phyloP scores from a whole-genome alignment of 768 basidiomycete genomes.

The Tephrocybe rancida region DNA sequence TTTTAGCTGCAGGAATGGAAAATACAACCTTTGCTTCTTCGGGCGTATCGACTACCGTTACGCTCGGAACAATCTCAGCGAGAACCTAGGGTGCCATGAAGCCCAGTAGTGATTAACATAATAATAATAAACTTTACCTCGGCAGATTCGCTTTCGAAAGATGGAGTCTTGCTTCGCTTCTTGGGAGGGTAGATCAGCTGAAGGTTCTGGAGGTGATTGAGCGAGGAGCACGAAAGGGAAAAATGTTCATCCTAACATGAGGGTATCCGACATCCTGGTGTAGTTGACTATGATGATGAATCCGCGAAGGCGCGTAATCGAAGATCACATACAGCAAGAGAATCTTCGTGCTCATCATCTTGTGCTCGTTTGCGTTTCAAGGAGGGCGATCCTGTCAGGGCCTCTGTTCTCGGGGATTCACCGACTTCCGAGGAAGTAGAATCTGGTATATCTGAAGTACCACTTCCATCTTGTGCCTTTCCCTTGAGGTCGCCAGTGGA shows the following conservation, averaged over 20 bases:
- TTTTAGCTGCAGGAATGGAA: not conserved
- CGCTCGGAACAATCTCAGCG: not conserved
- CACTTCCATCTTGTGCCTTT: not conserved
- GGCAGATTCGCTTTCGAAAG: conserved; percentile 27
- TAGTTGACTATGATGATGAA: conserved; percentile 13
- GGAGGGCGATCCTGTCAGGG: not conserved
- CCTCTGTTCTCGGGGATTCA: not conserved
- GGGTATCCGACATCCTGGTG: conserved; percentile 44
- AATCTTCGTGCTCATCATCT: conserved; percentile 24
- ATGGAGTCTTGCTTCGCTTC: conserved; percentile 45
- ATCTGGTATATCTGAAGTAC: not conserved
- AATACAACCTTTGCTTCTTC: not conserved
- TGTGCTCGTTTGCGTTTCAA: conserved; percentile 32
- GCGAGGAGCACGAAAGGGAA: not conserved
- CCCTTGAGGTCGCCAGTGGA: not conserved
- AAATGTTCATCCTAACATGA: conserved; percentile 32
- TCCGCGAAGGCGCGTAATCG: not conserved
- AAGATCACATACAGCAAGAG: conserved; percentile 16
- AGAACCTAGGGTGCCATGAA: not conserved
- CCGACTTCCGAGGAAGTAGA: not conserved
- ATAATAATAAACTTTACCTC: conserved; percentile 21
- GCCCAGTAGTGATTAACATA: not conserved
- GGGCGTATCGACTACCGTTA: not conserved
- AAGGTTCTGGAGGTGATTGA: conserved; percentile 39
- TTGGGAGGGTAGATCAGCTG: conserved; percentile 45